Base-by-base conservation (phyloP, 2,329 filamentous ascomycete genomes). In the Pestalotiopsis sp. region DNA sequence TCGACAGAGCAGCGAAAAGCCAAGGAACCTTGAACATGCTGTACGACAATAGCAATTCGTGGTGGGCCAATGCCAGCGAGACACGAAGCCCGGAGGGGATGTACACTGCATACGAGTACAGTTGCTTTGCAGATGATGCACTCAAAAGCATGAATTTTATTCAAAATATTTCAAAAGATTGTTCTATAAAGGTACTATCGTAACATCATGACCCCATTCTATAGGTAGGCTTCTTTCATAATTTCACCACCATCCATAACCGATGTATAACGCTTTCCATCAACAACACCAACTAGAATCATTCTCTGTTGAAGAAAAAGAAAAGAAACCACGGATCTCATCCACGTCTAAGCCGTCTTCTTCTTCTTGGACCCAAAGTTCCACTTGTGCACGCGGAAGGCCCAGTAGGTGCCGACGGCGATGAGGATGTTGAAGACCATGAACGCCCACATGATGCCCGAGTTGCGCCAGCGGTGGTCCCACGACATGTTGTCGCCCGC, bases 391-490 rank as follows among this genome's bases (percentile, higher is more conserved):
- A 86, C 81, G 45, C 85, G 80, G 1, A 80, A 82, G 67, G 87
- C 75, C 84, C 85, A 91, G 75, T 91, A 91, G 45, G 90, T 75
- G 2, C 81, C 76, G 57, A 91, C 77, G 0, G 88, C 87, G 0
- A 82, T 87, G 38, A 78, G 77, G n/a, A 89, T 77, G 74, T 91
- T 91, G 76, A 90, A 88, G 13, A 82, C 76, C 67, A 90, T 83
- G 69, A 87, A 91, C 0, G 82, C 85, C 82, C 86, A 90, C 65
- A 90, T 79, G 31, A 92, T 79, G 1, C 89, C 91, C 75, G 91
- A 91, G 76, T 93, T 91, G 68, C 90, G 85, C 91, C 91, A 93
- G 31, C 89, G 81, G 36, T 92, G 81, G 36, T 71, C 76, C 75
- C 91, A 93, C 69, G 82, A 76, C 68, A 87, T 84, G 62, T 83